Percentiles rank a stretch among this genome's conserved stretches.
Conservation (phyloP, 257 asterid genomes). For the Phtheirospermum japonicum region DNA sequence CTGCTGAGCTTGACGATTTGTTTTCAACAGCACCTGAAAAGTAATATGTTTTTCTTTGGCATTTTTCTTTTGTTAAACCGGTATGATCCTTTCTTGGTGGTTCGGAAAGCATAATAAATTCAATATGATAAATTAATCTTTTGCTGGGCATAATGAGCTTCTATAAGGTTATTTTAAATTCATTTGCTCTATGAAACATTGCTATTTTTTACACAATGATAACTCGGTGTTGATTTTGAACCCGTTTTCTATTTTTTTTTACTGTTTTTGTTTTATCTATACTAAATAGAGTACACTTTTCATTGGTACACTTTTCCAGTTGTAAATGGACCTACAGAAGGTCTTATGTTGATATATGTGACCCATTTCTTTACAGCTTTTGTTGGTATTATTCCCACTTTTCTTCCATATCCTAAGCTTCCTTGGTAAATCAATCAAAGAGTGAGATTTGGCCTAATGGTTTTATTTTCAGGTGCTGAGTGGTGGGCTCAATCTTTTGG, state of each 20-base stretch:
- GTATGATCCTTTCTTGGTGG: slow-evolving; percentile 14
- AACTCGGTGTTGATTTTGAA: neutral
- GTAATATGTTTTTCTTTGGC: slow-evolving; percentile 45
- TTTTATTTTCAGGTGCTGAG: no score
- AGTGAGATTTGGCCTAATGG: no score
- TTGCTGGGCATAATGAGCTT: slow-evolving; percentile 10
- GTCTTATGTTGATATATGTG: no score
- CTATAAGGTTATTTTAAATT: neutral
- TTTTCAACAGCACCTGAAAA: slow-evolving; percentile 95
- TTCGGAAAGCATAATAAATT: slow-evolving; percentile 9
- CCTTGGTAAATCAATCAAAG: no score
- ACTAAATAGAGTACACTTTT: neutral
- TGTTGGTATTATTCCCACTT: no score
- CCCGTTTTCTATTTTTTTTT: neutral
- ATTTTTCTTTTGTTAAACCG: slow-evolving; percentile 9
- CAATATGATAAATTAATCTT: neutral
- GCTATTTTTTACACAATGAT: neutral
- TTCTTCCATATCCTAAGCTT: no score
- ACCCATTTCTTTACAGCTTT: no score
- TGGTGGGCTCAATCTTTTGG: no score
- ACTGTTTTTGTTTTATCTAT: neutral
- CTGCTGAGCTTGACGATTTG: slow-evolving; percentile 86
- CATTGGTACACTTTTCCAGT: no score
- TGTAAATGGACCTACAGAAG: no score
- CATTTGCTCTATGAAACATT: neutral